These are phyloP conservation scores for Mentha longifolia DNA, from an alignment of 257 asterid species.

Conservation along the genomic window DNA sequence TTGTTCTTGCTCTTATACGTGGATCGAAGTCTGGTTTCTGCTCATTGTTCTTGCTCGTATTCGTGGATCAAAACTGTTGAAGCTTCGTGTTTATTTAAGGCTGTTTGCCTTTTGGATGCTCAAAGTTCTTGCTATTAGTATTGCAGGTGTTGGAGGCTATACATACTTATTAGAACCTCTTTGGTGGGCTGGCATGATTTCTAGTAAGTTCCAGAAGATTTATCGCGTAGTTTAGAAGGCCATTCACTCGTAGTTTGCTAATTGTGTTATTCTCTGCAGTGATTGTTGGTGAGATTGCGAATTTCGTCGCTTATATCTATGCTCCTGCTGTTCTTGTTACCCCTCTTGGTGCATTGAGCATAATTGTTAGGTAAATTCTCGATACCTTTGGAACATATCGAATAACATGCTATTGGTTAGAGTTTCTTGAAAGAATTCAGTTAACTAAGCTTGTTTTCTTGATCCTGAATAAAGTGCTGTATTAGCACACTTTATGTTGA, in stretches of 20 bases:
- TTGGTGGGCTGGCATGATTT: slow-evolving; percentile 97
- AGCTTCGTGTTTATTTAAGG: background rate
- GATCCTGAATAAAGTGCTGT: slow-evolving; percentile 55
- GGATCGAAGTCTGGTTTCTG: background rate
- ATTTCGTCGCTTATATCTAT: slow-evolving; percentile 84
- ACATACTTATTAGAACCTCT: slow-evolving; percentile 84
- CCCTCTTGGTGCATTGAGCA: slow-evolving; percentile 91
- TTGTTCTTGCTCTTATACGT: background rate
- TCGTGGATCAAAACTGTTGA: background rate
- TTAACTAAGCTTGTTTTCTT: slow-evolving; percentile 33
- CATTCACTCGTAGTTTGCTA: slow-evolving; percentile 9
- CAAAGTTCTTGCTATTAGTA: slow-evolving; percentile 10
- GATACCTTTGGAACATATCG: slow-evolving; percentile 14
- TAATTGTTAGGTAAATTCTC: slow-evolving; percentile 69
- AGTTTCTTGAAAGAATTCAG: slow-evolving; percentile 26
- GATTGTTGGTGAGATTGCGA: slow-evolving; percentile 83
- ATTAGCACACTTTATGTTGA: slow-evolving; percentile 65
- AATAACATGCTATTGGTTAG: background rate
- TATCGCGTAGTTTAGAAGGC: background rate
- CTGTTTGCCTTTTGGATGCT: slow-evolving; percentile 6
- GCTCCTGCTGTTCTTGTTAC: slow-evolving; percentile 98
- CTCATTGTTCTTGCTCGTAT: background rate
- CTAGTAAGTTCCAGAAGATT: slow-evolving; percentile 55
- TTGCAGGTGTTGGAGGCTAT: slow-evolving; percentile 84
- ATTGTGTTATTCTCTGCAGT: slow-evolving; percentile 47